Evolutionary conservation across 2,329 filamentous ascomycete genomes (phyloP).

Genomic region (Colletotrichum phormii): DNA sequence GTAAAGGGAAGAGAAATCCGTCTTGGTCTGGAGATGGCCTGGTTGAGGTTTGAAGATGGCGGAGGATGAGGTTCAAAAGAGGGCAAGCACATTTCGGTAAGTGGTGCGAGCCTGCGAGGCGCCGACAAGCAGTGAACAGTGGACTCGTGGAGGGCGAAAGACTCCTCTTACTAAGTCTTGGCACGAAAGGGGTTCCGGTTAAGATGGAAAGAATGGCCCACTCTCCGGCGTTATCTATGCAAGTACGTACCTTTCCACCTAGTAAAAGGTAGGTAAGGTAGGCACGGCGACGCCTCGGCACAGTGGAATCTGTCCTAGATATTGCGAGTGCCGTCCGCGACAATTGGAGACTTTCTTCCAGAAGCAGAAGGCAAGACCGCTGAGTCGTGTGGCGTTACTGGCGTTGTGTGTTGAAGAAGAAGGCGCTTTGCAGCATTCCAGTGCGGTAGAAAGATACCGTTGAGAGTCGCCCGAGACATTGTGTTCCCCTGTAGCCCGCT

Average conservation of each 20-base stretch:
- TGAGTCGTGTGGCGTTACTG: conserved; percentile 17
- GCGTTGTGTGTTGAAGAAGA: conserved; percentile 18
- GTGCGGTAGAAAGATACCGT: not conserved
- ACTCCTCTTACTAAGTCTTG: not conserved
- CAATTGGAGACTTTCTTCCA: conserved; percentile 13
- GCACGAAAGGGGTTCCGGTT: conserved; percentile 8
- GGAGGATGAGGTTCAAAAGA: not conserved
- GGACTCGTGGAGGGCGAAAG: not conserved
- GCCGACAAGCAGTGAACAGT: not conserved
- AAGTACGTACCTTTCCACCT: not conserved
- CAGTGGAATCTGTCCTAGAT: conserved; percentile 27
- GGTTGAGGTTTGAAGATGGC: not conserved
- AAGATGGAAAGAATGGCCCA: not conserved
- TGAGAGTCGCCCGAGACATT: not conserved
- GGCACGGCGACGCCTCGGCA: not conserved
- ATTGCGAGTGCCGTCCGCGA: not conserved
- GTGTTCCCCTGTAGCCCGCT: not conserved
- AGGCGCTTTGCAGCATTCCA: conserved; percentile 19
- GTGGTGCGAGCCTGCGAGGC: conserved; percentile 18
- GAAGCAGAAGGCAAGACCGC: conserved; percentile 31
- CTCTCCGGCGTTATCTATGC: not conserved
- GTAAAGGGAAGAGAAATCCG: not conserved
- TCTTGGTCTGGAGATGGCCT: not conserved
- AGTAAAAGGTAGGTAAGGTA: not conserved
- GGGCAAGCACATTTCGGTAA: conserved; percentile 24